Evolutionary conservation across 768 basidiomycete species (phyloP), one percentile per base, ranked within the genome.

Genomic region (Candolleomyces eurysporus): DNA sequence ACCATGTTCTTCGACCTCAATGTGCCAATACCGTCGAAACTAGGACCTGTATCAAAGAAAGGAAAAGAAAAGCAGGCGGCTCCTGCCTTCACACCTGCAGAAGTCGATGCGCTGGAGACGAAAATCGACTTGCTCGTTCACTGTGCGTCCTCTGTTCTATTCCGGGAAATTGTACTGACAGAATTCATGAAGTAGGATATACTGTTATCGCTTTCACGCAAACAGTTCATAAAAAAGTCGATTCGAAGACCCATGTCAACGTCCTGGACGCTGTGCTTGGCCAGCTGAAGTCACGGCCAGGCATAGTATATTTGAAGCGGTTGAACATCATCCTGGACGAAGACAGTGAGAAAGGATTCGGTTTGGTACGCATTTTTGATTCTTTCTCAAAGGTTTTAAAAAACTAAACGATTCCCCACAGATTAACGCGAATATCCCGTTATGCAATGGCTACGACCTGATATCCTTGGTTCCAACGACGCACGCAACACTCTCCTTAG

Each of bases 281-380:
- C n/a, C 83, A 82, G 60, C 73, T 92, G 26, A 84, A 82, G 61
- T 76, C 79, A 16, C 79, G 90, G 48, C 70, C 78, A 1, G 87
- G 88, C 0, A 73, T 91, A 36, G 73, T 91, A 2, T 85, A 84
- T 61, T 76, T 96, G 55, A 92, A 90, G 70, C 78, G 92, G 53
- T 70, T 96, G 59, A 92, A 87, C n/a, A 87, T 95, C 54, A 77
- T 90, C 11, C 79, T 94, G 9, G 89, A 93, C 63, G 86, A 92
- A 66, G 90, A 88, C 46, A 93, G 92, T 67, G 91, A 94, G 71
- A 93, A 92, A 71, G 90, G 92, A 1, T 90, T 91, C 66, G 91
- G 92, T 32, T 70, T 94, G 70, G 91, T 94, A n/a, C n/a, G n/a
- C n/a, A n/a, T n/a, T n/a, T n/a, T n/a, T n/a, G n/a, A n/a, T n/a